These are phyloP conservation scores for Cystofilobasidium macerans DNA, from an alignment of 768 basidiomycete genomes.

Conservation along the genomic window DNA sequence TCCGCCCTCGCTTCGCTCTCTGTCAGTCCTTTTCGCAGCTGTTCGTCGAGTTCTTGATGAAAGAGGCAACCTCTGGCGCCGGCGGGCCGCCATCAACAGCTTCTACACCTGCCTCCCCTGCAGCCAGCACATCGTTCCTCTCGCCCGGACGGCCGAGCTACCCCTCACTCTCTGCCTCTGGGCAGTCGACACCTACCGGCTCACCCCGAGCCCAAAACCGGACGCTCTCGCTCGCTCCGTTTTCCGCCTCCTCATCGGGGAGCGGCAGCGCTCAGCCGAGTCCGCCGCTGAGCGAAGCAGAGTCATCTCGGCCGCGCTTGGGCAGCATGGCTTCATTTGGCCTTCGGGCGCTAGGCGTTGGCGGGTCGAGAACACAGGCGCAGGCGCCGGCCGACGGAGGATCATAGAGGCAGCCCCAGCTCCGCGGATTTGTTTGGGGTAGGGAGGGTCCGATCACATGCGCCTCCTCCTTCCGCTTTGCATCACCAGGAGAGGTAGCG, in stretches of 20 bases:
- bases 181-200: background rate
- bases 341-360: background rate
- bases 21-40: conserved; percentile 85
- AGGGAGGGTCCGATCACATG: no score
- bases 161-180: background rate
- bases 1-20: background rate
- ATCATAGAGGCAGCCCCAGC: no score
- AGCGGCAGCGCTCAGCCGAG: background rate
- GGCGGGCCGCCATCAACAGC: background rate
- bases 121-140: conserved; percentile 3
- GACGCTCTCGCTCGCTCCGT: background rate
- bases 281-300: background rate
- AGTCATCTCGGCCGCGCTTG: background rate
- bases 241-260: no score
- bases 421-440: no score
- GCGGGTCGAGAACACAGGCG: background rate
- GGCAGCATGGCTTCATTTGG: conserved; percentile 3
- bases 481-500: no score
- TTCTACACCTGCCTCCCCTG: background rate
- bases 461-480: no score
- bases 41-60: conserved; percentile 96
- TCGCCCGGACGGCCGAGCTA: conserved; percentile 3
- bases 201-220: background rate
- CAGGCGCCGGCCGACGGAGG: no score
- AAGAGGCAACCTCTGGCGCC: conserved; percentile 50